Evolutionary conservation across 495 filamentous ascomycete species (phyloP), one percentile per base, ranked within the genome.

Genomic region (Aspergillus carlsbadensis): DNA sequence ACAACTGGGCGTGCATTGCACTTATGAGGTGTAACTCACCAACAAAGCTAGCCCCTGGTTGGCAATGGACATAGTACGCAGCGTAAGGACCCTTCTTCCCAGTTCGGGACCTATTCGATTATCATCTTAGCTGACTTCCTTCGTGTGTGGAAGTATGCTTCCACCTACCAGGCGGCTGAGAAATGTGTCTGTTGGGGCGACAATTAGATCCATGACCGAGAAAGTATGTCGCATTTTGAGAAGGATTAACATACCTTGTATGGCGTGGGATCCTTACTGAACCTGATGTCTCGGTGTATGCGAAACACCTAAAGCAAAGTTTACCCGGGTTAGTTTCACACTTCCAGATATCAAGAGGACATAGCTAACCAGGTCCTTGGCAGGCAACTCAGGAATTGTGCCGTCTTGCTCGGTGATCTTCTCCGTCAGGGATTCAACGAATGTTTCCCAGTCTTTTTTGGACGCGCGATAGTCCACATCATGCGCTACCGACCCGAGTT

Each of bases 1-100:
- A 43, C 37, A 17, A 24, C 22, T 21, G 29, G 13, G 35, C 21
- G 47, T n/a, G n/a, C n/a, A n/a, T 17, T 45, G 17, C 14, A 35
- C 15, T 47, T 13, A 26, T 49, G 13, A 51, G 13, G 35, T 10
- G 46, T 34, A 18, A 79, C 83, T 68, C 73, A 86, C 84, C 84
- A 36, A 87, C 77, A 59, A 86, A 85, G 66, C 80, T 83, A 40
- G 75, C 67, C 21, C 74, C 75, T 17, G 86, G 85, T 56, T 84
- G 70, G 48, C 86, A 75, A 58, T 87, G 85, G 11, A 88, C 71
- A 72, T 93, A 94, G 67, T 96, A 95, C 53, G 83, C 86, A 13
- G 90, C 90, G 66, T 94, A 94, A 33, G 89, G 87, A 8, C 91
- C 89, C 65, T 95, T 94, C 44, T 87, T 80, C 18, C 91, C 91